Conservation (phyloP, 495 filamentous ascomycete genomes). For the Daldinia loculata region DNA sequence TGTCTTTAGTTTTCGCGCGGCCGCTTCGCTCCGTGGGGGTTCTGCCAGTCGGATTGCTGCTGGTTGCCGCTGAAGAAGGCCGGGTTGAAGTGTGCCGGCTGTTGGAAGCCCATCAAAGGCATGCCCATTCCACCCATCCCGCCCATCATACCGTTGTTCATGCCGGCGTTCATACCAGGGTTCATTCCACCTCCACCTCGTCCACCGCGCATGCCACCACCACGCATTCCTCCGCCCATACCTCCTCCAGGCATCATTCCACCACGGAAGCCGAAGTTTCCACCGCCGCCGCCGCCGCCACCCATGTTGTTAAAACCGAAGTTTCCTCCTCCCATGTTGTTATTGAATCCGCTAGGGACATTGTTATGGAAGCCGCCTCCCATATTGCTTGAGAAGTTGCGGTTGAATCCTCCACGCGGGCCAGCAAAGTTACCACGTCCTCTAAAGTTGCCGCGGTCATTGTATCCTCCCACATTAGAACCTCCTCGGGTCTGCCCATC, state of each 20-base stretch:
- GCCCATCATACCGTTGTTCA: constrained; percentile 60
- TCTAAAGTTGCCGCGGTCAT: constrained; percentile 53
- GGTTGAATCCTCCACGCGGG: constrained; percentile 37
- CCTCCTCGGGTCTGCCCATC: constrained; percentile 63
- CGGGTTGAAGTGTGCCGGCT: constrained; percentile 78
- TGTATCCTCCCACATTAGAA: constrained; percentile 52
- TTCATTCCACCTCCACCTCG: constrained; percentile 65
- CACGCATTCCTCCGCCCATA: constrained; percentile 74
- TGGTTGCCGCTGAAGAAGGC: constrained; percentile 77
- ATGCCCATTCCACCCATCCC: constrained; percentile 72
- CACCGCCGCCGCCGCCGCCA: constrained; percentile 58
- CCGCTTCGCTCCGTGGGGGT: constrained; percentile 85
- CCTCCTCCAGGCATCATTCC: constrained; percentile 69
- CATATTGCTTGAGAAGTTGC: constrained; percentile 19
- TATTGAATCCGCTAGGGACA: constrained; percentile 38
- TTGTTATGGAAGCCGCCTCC: constrained; percentile 40
- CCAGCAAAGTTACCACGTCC: constrained; percentile 46
- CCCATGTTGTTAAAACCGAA: constrained; percentile 60
- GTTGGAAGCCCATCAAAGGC: constrained; percentile 70
- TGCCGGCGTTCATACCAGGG: constrained; percentile 60
- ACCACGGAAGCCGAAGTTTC: constrained; percentile 64
- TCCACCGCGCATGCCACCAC: constrained; percentile 77
- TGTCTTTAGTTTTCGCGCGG: constrained; percentile 68
- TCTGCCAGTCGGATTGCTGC: constrained; percentile 67
- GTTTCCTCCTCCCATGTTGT: constrained; percentile 48